These are phyloP conservation scores for Simmondsia chinensis DNA, from an alignment of 148 eudicot genomes.

Conservation along the genomic window DNA sequence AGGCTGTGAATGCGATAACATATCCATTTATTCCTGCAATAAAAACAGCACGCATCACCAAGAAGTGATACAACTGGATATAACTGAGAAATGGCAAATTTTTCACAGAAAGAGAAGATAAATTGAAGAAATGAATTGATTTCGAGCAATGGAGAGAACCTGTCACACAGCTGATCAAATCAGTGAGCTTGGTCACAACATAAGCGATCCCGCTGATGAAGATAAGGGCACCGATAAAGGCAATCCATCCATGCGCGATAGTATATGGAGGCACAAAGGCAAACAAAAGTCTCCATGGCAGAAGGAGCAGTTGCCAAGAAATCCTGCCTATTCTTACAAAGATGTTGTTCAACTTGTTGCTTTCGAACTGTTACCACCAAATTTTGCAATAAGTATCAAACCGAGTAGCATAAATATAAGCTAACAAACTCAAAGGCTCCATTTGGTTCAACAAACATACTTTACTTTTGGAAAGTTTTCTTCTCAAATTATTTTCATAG, in stretches of 20 bases:
- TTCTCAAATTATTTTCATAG: too few species aligned
- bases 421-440: background rate
- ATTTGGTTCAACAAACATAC: too few species aligned
- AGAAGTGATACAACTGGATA: background rate
- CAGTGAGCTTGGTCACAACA: constrained; percentile 60
- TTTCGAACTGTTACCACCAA: constrained; percentile 41
- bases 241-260: constrained; percentile 87
- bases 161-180: constrained; percentile 85
- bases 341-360: constrained; percentile 22
- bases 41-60: background rate
- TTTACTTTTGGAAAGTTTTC: too few species aligned
- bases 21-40: constrained; percentile 66
- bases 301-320: constrained; percentile 45
- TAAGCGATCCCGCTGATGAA: constrained; percentile 83
- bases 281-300: constrained; percentile 74
- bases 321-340: constrained; percentile 21
- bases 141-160: constrained; percentile 26
- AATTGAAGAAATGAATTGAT: background rate
- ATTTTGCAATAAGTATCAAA: constrained; percentile 7
- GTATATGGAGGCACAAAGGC: constrained; percentile 80
- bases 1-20: constrained; percentile 79
- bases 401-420: background rate
- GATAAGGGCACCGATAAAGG: constrained; percentile 60
- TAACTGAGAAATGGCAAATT: too few species aligned
- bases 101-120: background rate